A percentile compares a stretch with the other conserved stretches of the same genome.
phyloP scores from a whole-genome alignment of 495 filamentous ascomycete species.

The Hyphodiscus hymeniophilus region DNA sequence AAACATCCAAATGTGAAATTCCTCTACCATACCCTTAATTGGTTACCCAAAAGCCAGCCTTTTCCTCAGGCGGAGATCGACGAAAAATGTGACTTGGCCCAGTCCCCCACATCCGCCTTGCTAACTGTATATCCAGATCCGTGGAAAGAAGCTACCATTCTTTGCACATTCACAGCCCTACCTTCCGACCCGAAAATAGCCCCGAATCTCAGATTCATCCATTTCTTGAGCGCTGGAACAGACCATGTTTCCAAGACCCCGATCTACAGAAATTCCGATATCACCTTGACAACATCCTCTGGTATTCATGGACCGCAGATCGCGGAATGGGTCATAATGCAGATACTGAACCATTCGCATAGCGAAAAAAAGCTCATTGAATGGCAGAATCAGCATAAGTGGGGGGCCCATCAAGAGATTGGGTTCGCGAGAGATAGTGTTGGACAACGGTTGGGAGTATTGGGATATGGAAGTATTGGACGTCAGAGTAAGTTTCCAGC shows the following conservation, averaged over 20 bases:
- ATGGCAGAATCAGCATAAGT: constrained; percentile 41
- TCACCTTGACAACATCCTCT: constrained; percentile 62
- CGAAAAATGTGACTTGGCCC: constrained; percentile 9
- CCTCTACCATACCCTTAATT: constrained; percentile 14
- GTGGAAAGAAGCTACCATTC: constrained; percentile 54
- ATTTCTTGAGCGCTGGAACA: constrained; percentile 66
- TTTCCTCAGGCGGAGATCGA: background rate
- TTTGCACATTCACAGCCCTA: constrained; percentile 50
- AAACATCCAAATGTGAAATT: constrained; percentile 46
- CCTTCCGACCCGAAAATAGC: constrained; percentile 38
- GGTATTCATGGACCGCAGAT: constrained; percentile 83
- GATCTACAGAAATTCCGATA: constrained; percentile 53
- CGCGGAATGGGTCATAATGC: constrained; percentile 64
- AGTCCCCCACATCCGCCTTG: background rate
- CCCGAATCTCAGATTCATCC: constrained; percentile 60
- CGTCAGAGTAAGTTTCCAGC: constrained; percentile 26
- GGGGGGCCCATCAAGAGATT: constrained; percentile 31
- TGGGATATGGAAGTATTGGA: constrained; percentile 75
- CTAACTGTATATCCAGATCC: constrained; percentile 27
- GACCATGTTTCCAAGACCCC: constrained; percentile 58
- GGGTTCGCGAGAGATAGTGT: constrained; percentile 35
- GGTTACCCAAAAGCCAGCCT: constrained; percentile 15
- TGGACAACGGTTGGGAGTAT: constrained; percentile 50
- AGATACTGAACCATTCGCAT: constrained; percentile 41
- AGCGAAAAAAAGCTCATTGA: constrained; percentile 33